Percentiles rank a stretch among this genome's conserved stretches.
phyloP scores from a whole-genome alignment of 2,329 filamentous ascomycete genomes.

The Fusarium vanettenii region DNA sequence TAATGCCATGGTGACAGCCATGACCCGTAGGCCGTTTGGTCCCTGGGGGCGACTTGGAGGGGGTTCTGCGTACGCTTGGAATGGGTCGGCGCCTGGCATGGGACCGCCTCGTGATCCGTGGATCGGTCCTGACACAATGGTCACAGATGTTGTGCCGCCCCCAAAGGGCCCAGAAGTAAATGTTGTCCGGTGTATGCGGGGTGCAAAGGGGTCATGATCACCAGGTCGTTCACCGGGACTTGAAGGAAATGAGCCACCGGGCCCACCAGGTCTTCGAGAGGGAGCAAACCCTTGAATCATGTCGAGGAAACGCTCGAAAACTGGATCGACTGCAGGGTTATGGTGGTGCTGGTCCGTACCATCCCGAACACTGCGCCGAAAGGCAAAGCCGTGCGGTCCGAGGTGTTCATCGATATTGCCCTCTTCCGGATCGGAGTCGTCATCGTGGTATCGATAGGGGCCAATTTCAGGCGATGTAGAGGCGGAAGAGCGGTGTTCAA shows the following conservation, averaged over 20 bases:
- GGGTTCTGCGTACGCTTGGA: slow-evolving; percentile 59
- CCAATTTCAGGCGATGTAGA: slow-evolving; percentile 47
- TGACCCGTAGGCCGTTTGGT: slow-evolving; percentile 31
- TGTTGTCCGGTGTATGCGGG: slow-evolving; percentile 52
- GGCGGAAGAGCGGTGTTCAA: slow-evolving; percentile 43
- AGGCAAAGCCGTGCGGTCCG: slow-evolving; percentile 56
- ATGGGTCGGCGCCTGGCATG: slow-evolving; percentile 51
- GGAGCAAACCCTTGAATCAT: slow-evolving; percentile 55
- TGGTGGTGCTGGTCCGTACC: slow-evolving; percentile 42
- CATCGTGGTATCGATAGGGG: slow-evolving; percentile 46
- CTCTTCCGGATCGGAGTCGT: slow-evolving; percentile 68
- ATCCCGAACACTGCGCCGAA: slow-evolving; percentile 50
- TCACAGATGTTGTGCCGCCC: slow-evolving; percentile 60
- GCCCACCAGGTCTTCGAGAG: slow-evolving; percentile 13
- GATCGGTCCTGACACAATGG: slow-evolving; percentile 57
- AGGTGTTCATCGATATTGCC: slow-evolving; percentile 67
- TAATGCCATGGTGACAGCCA: slow-evolving; percentile 29
- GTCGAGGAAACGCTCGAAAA: slow-evolving; percentile 57
- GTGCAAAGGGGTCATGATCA: slow-evolving; percentile 34
- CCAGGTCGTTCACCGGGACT: slow-evolving; percentile 22
- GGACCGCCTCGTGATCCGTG: slow-evolving; percentile 27
- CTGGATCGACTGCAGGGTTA: slow-evolving; percentile 50
- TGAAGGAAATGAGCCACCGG: slow-evolving; percentile 23
- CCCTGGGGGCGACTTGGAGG: slow-evolving; percentile 14
- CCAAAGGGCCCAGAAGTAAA: slow-evolving; percentile 52